Base-by-base conservation (phyloP, 2,329 filamentous ascomycete species). In the Tolypocladium album region DNA sequence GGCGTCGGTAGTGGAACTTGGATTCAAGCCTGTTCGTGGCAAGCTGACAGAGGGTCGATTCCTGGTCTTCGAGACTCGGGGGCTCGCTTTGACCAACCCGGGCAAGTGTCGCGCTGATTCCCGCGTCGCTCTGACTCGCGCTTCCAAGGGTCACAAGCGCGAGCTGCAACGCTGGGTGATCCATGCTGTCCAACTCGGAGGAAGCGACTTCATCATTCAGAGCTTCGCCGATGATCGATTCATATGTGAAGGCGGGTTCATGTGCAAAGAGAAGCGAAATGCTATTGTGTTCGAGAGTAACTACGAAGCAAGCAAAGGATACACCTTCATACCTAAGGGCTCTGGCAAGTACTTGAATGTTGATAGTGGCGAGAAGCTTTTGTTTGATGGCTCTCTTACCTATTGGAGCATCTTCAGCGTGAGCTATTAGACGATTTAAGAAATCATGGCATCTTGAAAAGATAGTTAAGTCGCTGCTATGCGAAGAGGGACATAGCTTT, bases 41-140 rank as follows among this genome's bases (percentile, higher is more conserved):
- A 71, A 75, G 27, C 69, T 84, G 31, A 83, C 79, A 6, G 81
- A 84, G 66, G 82, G 81, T 12, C 78, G 80, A 20, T 82, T 78
- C 64, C 72, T 84, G 17, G 77, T 78, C 6, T 78, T 84, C 58
- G 80, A 82, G 65, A 68, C 71, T 57, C 67, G 70, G 39, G 77
- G 77, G n/a, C 70, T 66, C n/a, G 79, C 79, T 0, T 71, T 82
- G 50, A 38, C 50, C 2, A 55, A 55, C 31, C 50, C 50, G 50
- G 50, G 50, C 20, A 55, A 55, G 31, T 55, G 50, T 20, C 50
- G 50, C n/a, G 9, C 4, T 12, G 50, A 55, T 15, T 38, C 50
- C 0, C 13, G 70, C 69, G 61, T 63, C 53, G 22, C 57, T 66
- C 40, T 70, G 60, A 53, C 64, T 62, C 40, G 71, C 73, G 1